A percentile compares a stretch with the other conserved stretches of the same genome.
Evolutionary conservation across 1,284 basidiomycete genomes (phyloP).

Genomic region (Heterobasidion occidentale): DNA sequence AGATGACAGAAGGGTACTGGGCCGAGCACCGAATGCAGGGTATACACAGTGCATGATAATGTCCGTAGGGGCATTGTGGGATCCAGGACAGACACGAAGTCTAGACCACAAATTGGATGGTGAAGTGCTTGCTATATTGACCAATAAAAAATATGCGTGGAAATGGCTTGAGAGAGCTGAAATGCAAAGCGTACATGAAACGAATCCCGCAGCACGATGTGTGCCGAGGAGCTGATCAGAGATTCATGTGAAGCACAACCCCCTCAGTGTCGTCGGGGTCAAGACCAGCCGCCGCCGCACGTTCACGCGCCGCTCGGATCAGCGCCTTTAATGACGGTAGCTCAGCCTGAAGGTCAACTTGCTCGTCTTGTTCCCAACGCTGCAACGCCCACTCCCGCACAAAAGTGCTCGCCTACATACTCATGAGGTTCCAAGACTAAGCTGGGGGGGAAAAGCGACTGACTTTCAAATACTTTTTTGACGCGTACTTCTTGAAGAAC

Average conservation of each 20-base stretch:
- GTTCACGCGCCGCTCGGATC: slow-evolving; percentile 30
- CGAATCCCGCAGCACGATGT: background rate
- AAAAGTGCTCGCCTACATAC: slow-evolving; percentile 46
- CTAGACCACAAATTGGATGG: background rate
- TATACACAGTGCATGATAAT: background rate
- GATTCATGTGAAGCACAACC: slow-evolving; percentile 6
- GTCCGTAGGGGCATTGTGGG: background rate
- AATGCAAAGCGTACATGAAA: slow-evolving; percentile 1
- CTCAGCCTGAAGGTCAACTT: slow-evolving; percentile 44
- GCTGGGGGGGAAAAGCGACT: slow-evolving; percentile 9
- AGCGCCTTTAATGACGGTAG: slow-evolving; percentile 46
- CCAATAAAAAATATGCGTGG: slow-evolving; percentile 11
- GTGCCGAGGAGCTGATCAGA: slow-evolving; percentile 2
- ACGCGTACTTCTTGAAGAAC: slow-evolving; percentile 79
- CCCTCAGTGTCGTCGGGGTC: slow-evolving; percentile 12
- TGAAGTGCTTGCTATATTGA: slow-evolving; percentile 9
- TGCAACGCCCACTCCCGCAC: slow-evolving; percentile 57
- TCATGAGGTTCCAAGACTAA: slow-evolving; percentile 4
- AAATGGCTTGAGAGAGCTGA: background rate
- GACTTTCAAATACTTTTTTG: slow-evolving; percentile 83
- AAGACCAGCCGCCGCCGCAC: slow-evolving; percentile 12
- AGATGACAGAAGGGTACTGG: background rate
- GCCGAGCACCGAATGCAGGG: background rate
- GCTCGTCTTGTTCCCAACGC: slow-evolving; percentile 47
- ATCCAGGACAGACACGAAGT: background rate